Evolutionary conservation across 371 early-diverging fungal species (phyloP), one percentile per base, ranked within the genome.

Genomic region (Mortierella sp.): DNA sequence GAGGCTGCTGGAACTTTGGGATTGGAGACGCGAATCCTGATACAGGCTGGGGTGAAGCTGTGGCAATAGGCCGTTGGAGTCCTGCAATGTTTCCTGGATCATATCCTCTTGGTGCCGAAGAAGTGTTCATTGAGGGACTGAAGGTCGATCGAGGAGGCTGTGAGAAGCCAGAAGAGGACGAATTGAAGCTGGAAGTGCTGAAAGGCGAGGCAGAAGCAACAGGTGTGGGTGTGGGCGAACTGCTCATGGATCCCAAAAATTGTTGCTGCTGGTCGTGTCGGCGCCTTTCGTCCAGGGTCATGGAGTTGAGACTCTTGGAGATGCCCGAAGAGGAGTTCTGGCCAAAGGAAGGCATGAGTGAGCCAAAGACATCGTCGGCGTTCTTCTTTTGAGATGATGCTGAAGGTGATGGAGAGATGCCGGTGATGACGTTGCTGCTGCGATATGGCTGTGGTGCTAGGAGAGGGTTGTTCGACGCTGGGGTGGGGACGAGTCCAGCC

Each of bases 231-330:
- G 40, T 58, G 40, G 74, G 63, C 1, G 76, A 76, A 29, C 53
- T 76, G 52, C 69, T 68, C 26, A 68, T 26, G 2, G 80, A 79
- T 22, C 76, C 63, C 52, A 71, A 26, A 39, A 52, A 58, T 4
- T 74, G 80, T 37, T 80, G 80, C 40, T 77, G 82, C 50, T 77
- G 82, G 48, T 77, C 75, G 22, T 82, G 63, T 44, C 75, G 77
- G 44, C 74, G 77, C 11, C 82, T 77, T 22, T 77, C 82, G 29
- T 82, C 82, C 41, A 82, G 19, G 6, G 78, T 64, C 82, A 82
- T 82, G 11, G 73, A 24, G 34, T 66, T 72, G 0, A 77, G 73
- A 53, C 24, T 71, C 69, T 81, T 81, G 50, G 77, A 22, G 31
- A 53, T 34, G 24, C 50, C 43, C 6, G 77, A 73, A 0, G 82